Evolutionary conservation across 2,329 filamentous ascomycete species (phyloP).

Genomic region (Claviceps africana): DNA sequence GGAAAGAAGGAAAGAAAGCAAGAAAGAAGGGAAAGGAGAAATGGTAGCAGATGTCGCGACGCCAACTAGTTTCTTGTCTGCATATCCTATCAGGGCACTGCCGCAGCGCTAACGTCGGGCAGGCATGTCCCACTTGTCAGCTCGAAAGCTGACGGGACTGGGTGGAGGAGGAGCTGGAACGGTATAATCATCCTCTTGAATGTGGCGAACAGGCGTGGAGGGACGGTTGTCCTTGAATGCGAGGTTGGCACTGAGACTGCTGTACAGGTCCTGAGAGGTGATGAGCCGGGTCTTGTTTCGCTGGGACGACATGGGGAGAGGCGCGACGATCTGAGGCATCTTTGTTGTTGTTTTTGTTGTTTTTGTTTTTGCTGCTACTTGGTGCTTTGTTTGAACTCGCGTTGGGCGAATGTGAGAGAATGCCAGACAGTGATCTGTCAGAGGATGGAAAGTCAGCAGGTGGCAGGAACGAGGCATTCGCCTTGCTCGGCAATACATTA

Average conservation of each 20-base stretch:
- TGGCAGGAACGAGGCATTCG: not conserved
- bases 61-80: not conserved
- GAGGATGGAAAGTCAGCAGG: not conserved
- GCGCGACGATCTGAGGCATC: conserved; percentile 27
- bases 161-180: conserved; percentile 53
- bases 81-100: not conserved
- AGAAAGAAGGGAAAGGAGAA: not conserved
- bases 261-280: conserved; percentile 36
- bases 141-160: conserved; percentile 47
- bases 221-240: conserved; percentile 28
- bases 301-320: conserved; percentile 33
- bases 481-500: not conserved
- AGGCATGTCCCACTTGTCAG: conserved; percentile 20
- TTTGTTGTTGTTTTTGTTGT: not conserved
- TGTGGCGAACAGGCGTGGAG: conserved; percentile 33
- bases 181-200: conserved; percentile 45
- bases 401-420: not conserved
- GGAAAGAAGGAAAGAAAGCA: not conserved
- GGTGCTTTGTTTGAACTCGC: not conserved
- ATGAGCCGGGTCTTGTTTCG: conserved; percentile 29
- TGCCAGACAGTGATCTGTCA: not conserved
- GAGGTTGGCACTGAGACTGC: conserved; percentile 38
- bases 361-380: conserved; percentile 7
- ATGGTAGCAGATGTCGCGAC: not conserved
- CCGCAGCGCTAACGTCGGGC: not conserved